Conservation (phyloP, 2,329 filamentous ascomycete genomes). For the Meredithiella fracta region DNA sequence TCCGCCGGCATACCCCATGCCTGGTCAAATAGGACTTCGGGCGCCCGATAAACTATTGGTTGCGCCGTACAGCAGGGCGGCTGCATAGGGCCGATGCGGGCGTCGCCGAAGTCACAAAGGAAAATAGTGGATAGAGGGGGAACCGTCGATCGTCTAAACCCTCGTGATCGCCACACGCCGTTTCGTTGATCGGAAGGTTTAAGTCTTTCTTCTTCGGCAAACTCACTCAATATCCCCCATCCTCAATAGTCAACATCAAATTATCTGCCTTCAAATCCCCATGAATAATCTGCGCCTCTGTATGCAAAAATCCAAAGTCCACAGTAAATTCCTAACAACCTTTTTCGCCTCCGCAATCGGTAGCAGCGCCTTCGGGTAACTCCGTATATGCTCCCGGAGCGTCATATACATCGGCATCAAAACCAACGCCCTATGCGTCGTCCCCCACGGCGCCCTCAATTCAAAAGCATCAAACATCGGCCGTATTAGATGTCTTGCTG, state of each 20-base stretch:
- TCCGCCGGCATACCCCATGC: slow-evolving; percentile 12
- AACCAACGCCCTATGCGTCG: slow-evolving; percentile 9
- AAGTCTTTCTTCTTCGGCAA: slow-evolving; percentile 5
- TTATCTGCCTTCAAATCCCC: slow-evolving; percentile 14
- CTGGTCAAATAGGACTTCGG: slow-evolving; percentile 12
- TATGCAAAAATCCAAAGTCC: slow-evolving; percentile 13
- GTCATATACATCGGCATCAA: slow-evolving; percentile 11
- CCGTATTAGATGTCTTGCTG: slow-evolving; percentile 9
- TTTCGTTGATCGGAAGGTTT: slow-evolving; percentile 2
- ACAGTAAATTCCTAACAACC: slow-evolving; percentile 5
- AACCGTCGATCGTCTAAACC: slow-evolving; percentile 4
- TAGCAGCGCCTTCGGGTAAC: slow-evolving; percentile 5
- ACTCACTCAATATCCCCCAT: slow-evolving; percentile 11
- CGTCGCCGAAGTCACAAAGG: slow-evolving; percentile 13
- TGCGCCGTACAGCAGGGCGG: slow-evolving; percentile 7
- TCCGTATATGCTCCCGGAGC: slow-evolving; percentile 4
- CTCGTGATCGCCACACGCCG: slow-evolving; percentile 5
- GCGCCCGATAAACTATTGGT: slow-evolving; percentile 11
- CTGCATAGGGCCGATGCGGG: slow-evolving; percentile 8
- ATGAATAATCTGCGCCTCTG: slow-evolving; percentile 11
- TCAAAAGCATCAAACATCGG: slow-evolving; percentile 8
- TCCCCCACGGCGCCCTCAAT: not conserved
- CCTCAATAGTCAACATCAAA: slow-evolving; percentile 13
- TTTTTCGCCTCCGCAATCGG: slow-evolving; percentile 4
- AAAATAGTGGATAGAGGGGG: slow-evolving; percentile 4